Evolutionary conservation across 1,284 basidiomycete species (phyloP).

Genomic region (Ceratobasidium theobromae): DNA sequence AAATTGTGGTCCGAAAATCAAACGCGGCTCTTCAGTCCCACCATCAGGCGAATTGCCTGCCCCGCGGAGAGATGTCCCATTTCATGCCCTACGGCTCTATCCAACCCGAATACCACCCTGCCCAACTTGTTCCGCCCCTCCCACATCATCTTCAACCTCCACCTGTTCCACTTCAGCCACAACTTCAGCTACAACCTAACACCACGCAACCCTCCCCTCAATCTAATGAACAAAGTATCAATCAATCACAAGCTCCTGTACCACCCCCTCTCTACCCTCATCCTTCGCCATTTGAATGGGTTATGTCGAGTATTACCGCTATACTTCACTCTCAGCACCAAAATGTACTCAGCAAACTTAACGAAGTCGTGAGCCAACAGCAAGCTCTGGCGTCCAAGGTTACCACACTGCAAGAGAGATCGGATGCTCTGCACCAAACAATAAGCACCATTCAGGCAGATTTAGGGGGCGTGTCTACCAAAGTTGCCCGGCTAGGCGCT

Average conservation of each 20-base stretch:
- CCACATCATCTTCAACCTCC: not conserved
- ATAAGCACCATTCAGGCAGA: not conserved
- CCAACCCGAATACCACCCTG: not conserved
- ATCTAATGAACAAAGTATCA: not conserved
- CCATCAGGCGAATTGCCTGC: not conserved
- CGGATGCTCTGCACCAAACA: not conserved
- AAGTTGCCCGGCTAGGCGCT: not conserved
- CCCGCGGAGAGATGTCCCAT: not conserved
- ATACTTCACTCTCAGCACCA: slow-evolving; percentile 1
- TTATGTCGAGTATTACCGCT: not conserved
- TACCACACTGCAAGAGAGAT: not conserved
- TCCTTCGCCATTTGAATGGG: slow-evolving; percentile 2
- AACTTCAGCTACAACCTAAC: not conserved
- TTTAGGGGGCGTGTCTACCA: not conserved
- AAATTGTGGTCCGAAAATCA: no score
- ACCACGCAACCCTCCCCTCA: not conserved
- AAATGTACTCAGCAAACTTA: not conserved
- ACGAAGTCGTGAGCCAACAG: not conserved
- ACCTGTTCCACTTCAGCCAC: not conserved
- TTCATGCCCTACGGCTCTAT: not conserved
- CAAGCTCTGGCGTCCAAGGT: not conserved
- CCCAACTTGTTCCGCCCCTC: not conserved
- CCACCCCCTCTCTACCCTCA: not conserved
- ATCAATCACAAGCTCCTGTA: not conserved
- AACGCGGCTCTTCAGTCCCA: not conserved